These are phyloP conservation scores for Chlorella sorokiniana DNA, from an alignment of 139 green algal genomes.

Conservation along the genomic window DNA sequence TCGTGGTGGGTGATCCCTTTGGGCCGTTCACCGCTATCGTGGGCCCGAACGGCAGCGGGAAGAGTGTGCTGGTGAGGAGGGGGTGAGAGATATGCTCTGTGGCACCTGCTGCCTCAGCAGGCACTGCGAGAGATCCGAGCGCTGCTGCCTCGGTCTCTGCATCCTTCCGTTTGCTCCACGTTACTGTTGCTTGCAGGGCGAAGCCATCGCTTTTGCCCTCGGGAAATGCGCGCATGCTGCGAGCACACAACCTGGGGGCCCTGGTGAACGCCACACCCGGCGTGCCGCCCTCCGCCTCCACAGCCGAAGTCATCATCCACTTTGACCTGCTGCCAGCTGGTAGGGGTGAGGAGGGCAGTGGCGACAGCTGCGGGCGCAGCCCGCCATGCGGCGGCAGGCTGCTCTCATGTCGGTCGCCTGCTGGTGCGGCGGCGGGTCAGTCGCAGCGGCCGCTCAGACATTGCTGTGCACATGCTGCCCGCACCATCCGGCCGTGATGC, in stretches of 20 bases:
- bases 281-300: neutral
- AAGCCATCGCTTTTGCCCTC: conserved; percentile 73
- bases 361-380: neutral
- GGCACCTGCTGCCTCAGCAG: neutral
- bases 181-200: conserved; percentile 42
- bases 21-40: conserved; percentile 58
- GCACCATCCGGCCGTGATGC: neutral
- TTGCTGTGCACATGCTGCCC: neutral
- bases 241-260: conserved; percentile 41
- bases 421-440: neutral
- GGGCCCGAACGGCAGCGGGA: conserved; percentile 71
- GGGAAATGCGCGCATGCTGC: conserved; percentile 67
- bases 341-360: neutral
- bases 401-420: neutral
- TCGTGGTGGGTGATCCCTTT: conserved; percentile 32
- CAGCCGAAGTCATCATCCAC: neutral
- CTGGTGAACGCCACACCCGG: conserved; percentile 50
- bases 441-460: neutral
- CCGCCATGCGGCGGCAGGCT: neutral
- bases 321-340: neutral
- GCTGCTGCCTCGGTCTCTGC: no score
- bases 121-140: neutral
- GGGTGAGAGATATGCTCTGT: neutral
- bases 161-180: neutral
- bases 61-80: conserved; percentile 60